Evolutionary conservation across 345 rosid genomes (phyloP), one percentile per base, ranked within the genome.

Genomic region (Cardamine resedifolia): DNA sequence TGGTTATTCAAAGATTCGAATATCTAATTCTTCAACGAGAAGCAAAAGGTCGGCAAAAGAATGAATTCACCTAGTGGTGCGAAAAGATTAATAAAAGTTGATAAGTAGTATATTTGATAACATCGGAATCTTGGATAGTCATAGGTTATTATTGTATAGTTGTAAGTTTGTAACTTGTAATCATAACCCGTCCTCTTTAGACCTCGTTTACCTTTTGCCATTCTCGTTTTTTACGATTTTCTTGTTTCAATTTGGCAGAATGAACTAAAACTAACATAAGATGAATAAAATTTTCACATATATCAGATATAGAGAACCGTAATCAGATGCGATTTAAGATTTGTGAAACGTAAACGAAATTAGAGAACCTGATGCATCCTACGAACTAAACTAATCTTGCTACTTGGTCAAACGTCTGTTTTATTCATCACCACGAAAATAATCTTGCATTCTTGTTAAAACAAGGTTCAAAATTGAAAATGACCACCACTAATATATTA

Each of bases 1-100:
- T 50, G 58, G 10, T 66, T 58, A 50, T 50, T 66, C 34, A 49
- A 28, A 58, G 55, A 66, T 74, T 7, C 56, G 62, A 39, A 39
- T 74, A 73, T 47, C 36, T 65, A 19, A 47, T 36, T 33, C 28
- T 56, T 9, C 9, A 55, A 31, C 21, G 50, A 45, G 31, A 65
- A 64, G 30, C 41, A 64, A 24, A 57, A 55, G 5, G 41, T 18
- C 10, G 57, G 45, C 55, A 55, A 48, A 19, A 34, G 2, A 12
- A 53, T 3, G 12, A 31, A 52, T 15, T 51, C 36, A 52, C 44
- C 4, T 6, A 60, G 66, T 36, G 60, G 61, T 63, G 27, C 38
- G 53, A 26, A 27, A 28, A 55, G 9, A 3, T 14, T 7, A 30
- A 16, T n/a, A 12, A 56, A 56, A 31, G 39, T 30, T 14, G 39